Percentiles rank a stretch among this genome's conserved stretches.
phyloP scores from a whole-genome alignment of 2,329 filamentous ascomycete genomes.

The Geosmithia putterillii region DNA sequence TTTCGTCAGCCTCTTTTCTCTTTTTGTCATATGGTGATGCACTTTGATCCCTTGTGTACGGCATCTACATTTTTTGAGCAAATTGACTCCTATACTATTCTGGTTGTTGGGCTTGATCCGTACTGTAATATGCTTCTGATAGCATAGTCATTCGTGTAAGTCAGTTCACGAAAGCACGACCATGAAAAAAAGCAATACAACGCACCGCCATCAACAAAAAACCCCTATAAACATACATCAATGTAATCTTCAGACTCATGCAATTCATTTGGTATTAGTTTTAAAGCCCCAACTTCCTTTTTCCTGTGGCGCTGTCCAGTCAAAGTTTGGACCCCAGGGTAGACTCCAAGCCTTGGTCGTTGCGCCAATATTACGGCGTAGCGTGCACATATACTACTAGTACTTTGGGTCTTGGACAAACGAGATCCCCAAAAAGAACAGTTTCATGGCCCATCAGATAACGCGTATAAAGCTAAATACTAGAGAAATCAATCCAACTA shows the following conservation, averaged over 20 bases:
- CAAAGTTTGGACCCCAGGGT: not conserved
- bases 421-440: no score
- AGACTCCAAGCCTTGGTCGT: not conserved
- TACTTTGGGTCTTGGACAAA: not conserved
- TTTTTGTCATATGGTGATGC: no score
- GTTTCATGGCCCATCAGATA: no score
- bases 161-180: not conserved
- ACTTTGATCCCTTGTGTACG: no score
- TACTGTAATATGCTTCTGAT: not conserved
- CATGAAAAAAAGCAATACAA: not conserved
- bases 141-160: not conserved
- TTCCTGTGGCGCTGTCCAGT: not conserved
- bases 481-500: no score
- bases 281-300: not conserved
- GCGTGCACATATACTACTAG: not conserved
- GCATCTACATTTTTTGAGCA: no score
- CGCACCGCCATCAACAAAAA: not conserved
- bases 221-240: not conserved
- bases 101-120: not conserved
- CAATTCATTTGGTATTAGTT: not conserved
- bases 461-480: no score
- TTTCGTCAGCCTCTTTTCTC: no score
- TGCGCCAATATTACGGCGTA: slow-evolving; percentile 1
- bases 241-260: not conserved
- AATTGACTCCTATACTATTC: not conserved